Conservation (phyloP, 2,329 filamentous ascomycete species). For the Metarhizium anisopliae region DNA sequence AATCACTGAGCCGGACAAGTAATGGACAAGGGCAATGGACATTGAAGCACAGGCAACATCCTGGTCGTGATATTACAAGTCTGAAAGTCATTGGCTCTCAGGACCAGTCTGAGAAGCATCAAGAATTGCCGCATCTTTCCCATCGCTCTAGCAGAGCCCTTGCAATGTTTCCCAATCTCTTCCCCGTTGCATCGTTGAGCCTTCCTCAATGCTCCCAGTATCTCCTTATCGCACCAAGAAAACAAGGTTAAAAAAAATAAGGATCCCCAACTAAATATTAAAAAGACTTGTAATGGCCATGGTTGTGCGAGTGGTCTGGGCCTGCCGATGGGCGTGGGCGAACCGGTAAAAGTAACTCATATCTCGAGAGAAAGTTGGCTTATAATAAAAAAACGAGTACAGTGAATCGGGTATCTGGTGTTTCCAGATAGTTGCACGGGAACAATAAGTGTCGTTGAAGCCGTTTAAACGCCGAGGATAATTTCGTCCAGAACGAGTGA, state of each 20-base stretch:
- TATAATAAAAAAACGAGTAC: neutral
- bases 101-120: neutral
- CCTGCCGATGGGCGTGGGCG: neutral
- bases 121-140: neutral
- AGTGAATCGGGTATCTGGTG: neutral
- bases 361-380: neutral
- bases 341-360: neutral
- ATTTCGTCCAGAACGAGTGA: slow-evolving; percentile 4
- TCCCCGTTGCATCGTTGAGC: neutral
- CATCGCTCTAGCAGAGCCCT: neutral
- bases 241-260: neutral
- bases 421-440: neutral
- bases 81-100: neutral
- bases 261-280: slow-evolving; percentile 5
- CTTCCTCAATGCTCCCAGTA: neutral
- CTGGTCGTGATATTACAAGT: slow-evolving; percentile 15
- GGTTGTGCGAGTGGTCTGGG: neutral
- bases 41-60: slow-evolving; percentile 11
- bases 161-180: neutral
- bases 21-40: neutral
- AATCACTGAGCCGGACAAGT: neutral
- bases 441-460: neutral
- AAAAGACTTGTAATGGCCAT: slow-evolving; percentile 4
- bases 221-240: neutral
- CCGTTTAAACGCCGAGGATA: slow-evolving; percentile 9